A percentile compares a stretch with the other conserved stretches of the same genome.
Conservation (phyloP, 2,329 filamentous ascomycete genomes). For the Penicillium sp. region DNA sequence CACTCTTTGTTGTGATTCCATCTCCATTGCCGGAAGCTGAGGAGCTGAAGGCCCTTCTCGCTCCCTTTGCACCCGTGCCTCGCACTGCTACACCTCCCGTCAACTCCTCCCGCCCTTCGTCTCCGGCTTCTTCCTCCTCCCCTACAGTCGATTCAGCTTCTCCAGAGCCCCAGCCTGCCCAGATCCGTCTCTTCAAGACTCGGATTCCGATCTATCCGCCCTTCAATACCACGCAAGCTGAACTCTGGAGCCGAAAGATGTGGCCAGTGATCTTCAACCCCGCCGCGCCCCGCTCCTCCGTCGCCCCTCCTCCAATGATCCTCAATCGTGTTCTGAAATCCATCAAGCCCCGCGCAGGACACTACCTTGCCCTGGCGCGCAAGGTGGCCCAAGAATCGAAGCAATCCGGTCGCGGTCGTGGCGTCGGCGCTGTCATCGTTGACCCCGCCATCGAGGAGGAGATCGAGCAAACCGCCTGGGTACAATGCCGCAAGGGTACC, state of each 20-base stretch:
- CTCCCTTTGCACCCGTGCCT: conserved; percentile 30
- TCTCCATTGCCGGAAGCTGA: conserved; percentile 43
- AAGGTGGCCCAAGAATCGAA: conserved; percentile 43
- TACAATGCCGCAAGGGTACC: conserved; percentile 28
- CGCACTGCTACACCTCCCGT: conserved; percentile 1
- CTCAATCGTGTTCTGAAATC: conserved; percentile 37
- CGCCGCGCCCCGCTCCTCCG: conserved; percentile 44
- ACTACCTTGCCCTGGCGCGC: conserved; percentile 44
- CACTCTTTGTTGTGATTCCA: conserved; percentile 46
- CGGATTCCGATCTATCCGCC: conserved; percentile 47
- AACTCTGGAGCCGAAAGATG: conserved; percentile 42
- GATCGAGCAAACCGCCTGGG: conserved; percentile 17
- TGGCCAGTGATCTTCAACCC: conserved; percentile 52
- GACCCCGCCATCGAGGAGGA: conserved; percentile 42
- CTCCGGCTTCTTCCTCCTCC: background rate
- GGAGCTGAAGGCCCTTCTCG: conserved; percentile 38
- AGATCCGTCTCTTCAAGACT: conserved; percentile 34
- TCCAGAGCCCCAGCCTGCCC: conserved; percentile 9
- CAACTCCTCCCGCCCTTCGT: background rate
- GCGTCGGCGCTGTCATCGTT: conserved; percentile 49
- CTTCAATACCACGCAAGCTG: conserved; percentile 42
- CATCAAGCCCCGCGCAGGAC: conserved; percentile 40
- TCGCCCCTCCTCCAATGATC: conserved; percentile 45
- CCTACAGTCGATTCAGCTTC: background rate
- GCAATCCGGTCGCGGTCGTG: conserved; percentile 39